Evolutionary conservation across 495 filamentous ascomycete species (phyloP).

Genomic region (Aspergillus carlsbadensis): DNA sequence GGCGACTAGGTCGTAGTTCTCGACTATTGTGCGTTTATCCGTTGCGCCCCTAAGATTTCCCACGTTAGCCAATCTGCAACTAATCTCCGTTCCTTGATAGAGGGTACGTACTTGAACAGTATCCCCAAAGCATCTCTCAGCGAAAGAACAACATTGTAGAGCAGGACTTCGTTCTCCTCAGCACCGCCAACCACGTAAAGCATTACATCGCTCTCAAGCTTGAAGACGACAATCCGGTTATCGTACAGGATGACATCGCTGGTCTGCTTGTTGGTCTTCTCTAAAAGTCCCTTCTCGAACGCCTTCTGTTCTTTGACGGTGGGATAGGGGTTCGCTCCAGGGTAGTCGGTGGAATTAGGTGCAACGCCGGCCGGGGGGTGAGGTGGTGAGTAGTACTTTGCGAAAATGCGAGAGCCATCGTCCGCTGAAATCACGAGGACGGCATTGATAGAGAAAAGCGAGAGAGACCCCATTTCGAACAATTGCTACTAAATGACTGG

Average conservation of each 20-base stretch:
- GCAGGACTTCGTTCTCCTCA: slow-evolving; percentile 94
- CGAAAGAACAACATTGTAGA: slow-evolving; percentile 90
- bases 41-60: slow-evolving; percentile 69
- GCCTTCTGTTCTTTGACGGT: slow-evolving; percentile 88
- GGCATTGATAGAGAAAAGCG: slow-evolving; percentile 89
- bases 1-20: slow-evolving; percentile 94
- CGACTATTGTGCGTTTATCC: slow-evolving; percentile 95
- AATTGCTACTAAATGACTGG: slow-evolving; percentile 10
- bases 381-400: slow-evolving; percentile 92
- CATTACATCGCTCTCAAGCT: slow-evolving; percentile 96
- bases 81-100: not conserved
- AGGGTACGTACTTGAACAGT: slow-evolving; percentile 74
- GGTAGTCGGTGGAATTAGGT: slow-evolving; percentile 52
- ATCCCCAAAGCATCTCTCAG: slow-evolving; percentile 87
- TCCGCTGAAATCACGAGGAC: slow-evolving; percentile 87
- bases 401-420: slow-evolving; percentile 85
- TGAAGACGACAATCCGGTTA: slow-evolving; percentile 92
- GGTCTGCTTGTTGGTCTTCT: slow-evolving; percentile 94
- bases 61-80: slow-evolving; percentile 7
- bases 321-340: slow-evolving; percentile 77
- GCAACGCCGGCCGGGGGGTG: slow-evolving; percentile 63
- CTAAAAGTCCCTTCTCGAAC: slow-evolving; percentile 93
- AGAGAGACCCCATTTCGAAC: slow-evolving; percentile 55
- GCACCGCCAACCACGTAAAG: slow-evolving; percentile 89
- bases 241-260: slow-evolving; percentile 97